These are phyloP conservation scores for Wallacemonas rigidus DNA, from an alignment of 208 protist genomes.

Conservation along the genomic window DNA sequence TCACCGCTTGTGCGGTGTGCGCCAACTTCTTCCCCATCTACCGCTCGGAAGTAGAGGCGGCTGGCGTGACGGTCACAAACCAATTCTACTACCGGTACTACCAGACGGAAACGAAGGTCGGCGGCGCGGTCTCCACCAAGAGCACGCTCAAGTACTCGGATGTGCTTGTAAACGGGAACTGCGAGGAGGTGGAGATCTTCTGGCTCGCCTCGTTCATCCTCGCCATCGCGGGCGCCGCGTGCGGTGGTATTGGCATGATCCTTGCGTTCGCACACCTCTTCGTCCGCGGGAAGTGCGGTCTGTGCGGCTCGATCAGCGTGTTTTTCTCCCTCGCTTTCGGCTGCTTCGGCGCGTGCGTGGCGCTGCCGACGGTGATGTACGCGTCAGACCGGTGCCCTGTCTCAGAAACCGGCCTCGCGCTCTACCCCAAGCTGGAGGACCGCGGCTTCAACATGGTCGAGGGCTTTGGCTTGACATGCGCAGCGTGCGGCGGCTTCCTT, in stretches of 20 bases:
- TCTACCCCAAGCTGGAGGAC: conserved; percentile 7
- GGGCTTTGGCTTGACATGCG: conserved; percentile 35
- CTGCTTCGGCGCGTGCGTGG: conserved; percentile 25
- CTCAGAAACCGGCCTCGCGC: not conserved
- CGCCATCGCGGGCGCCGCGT: conserved; percentile 21
- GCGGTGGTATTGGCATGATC: conserved; percentile 20
- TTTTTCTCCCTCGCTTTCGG: conserved; percentile 26
- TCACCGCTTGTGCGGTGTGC: conserved; percentile 22
- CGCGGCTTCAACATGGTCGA: conserved; percentile 30
- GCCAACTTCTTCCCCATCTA: conserved; percentile 24
- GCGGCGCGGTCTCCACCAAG: not conserved
- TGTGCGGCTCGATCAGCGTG: conserved; percentile 29
- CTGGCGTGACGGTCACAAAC: not conserved
- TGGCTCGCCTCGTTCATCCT: conserved; percentile 19
- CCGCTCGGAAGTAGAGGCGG: not conserved
- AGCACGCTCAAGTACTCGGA: not conserved
- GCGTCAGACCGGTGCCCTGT: conserved; percentile 16
- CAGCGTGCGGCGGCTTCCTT: conserved; percentile 34
- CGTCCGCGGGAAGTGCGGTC: conserved; percentile 22
- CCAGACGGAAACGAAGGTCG: too few relatives aligned
- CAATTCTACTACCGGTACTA: conserved; percentile 19
- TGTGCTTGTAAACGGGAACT: not conserved
- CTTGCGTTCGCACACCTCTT: conserved; percentile 27
- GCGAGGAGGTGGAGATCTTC: conserved; percentile 15
- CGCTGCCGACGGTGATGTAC: conserved; percentile 16